Percentiles rank a stretch among this genome's conserved stretches.
These are phyloP conservation scores for Sugiyamaella marilandica DNA, from an alignment of 805 yeast genomes.

Conservation along the genomic window DNA sequence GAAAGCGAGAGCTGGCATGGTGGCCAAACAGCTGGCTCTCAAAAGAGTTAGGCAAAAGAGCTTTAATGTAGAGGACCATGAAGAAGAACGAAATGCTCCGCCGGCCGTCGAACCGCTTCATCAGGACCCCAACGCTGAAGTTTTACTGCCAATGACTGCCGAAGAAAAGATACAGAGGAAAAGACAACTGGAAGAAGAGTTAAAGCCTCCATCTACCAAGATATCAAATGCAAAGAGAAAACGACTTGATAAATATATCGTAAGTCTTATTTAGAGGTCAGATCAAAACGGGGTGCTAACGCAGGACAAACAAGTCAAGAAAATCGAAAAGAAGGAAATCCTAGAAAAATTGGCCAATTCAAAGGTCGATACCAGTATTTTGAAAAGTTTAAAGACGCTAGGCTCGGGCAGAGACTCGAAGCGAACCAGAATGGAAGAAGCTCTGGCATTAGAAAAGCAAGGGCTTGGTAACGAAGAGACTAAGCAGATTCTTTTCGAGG, in stretches of 20 bases:
- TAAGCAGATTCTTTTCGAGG: constrained; percentile 62
- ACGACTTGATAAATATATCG: constrained; percentile 82
- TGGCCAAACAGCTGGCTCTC: constrained; percentile 69
- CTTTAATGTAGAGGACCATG: constrained; percentile 48
- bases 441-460: constrained; percentile 62
- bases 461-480: constrained; percentile 66
- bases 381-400: constrained; percentile 69
- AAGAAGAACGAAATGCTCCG: constrained; percentile 23
- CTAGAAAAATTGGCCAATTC: constrained; percentile 64
- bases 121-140: constrained; percentile 55
- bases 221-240: constrained; percentile 64
- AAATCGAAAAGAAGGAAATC: constrained; percentile 80
- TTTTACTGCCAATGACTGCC: constrained; percentile 56
- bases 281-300: not conserved
- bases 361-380: constrained; percentile 61
- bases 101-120: constrained; percentile 19
- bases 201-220: constrained; percentile 62
- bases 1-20: constrained; percentile 80
- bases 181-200: constrained; percentile 54
- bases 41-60: constrained; percentile 66
- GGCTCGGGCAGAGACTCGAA: constrained; percentile 70
- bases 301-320: constrained; percentile 65
- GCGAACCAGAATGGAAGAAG: constrained; percentile 67
- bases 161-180: constrained; percentile 63
- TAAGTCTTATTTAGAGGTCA: constrained; percentile 20